Conservation (phyloP, 2,329 filamentous ascomycete species). For the Alternaria ethzedia region DNA sequence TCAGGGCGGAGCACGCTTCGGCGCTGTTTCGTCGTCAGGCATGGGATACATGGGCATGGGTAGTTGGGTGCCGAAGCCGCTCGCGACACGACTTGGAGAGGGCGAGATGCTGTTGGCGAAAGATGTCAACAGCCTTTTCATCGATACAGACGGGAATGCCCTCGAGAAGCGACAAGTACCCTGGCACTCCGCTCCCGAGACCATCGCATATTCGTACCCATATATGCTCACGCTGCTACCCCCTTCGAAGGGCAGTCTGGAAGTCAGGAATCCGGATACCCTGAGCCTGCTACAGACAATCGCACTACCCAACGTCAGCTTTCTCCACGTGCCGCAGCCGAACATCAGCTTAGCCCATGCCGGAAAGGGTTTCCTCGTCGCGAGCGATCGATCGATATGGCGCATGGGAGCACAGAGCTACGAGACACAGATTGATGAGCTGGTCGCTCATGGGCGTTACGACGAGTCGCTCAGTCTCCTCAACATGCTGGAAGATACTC, state of each 20-base stretch:
- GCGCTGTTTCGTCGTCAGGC: slow-evolving; percentile 79
- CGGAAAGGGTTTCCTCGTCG: slow-evolving; percentile 92
- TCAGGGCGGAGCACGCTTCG: slow-evolving; percentile 75
- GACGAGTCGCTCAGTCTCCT: slow-evolving; percentile 94
- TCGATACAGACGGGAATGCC: slow-evolving; percentile 81
- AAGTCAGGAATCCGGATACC: slow-evolving; percentile 92
- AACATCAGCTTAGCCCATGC: slow-evolving; percentile 94
- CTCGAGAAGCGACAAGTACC: slow-evolving; percentile 87
- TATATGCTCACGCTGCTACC: slow-evolving; percentile 89
- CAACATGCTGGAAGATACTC: slow-evolving; percentile 87
- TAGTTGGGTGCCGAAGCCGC: slow-evolving; percentile 86
- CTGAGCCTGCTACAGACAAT: slow-evolving; percentile 88
- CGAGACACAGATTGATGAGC: slow-evolving; percentile 82
- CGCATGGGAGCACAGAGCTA: slow-evolving; percentile 94
- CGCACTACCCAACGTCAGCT: slow-evolving; percentile 77
- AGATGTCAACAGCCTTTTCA: slow-evolving; percentile 94
- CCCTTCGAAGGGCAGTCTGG: slow-evolving; percentile 80
- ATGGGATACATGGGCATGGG: slow-evolving; percentile 98
- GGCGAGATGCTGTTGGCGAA: slow-evolving; percentile 93
- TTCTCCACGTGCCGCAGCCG: slow-evolving; percentile 89
- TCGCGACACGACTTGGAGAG: slow-evolving; percentile 81
- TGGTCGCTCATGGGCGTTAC: slow-evolving; percentile 74
- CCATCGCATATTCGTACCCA: slow-evolving; percentile 94
- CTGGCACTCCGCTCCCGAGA: slow-evolving; percentile 86
- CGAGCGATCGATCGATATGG: slow-evolving; percentile 91